phyloP scores from a whole-genome alignment of 2,329 filamentous ascomycete genomes.

The Botrytis fabae region DNA sequence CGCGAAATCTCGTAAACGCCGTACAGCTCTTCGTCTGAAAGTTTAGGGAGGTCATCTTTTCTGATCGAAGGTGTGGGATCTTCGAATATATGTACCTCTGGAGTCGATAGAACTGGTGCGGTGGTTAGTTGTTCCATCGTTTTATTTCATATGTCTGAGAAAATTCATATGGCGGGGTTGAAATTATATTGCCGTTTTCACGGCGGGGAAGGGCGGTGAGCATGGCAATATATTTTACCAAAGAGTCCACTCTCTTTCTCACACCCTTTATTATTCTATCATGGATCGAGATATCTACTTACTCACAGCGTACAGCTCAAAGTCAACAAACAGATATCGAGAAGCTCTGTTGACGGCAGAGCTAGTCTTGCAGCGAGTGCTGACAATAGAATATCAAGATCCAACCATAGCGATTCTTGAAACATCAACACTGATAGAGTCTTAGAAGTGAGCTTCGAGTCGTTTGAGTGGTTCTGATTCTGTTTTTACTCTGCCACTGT shows the following conservation, averaged over 20 bases:
- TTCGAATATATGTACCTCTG: constrained; percentile 60
- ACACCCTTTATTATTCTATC: neutral
- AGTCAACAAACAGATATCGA: neutral
- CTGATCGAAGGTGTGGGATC: constrained; percentile 43
- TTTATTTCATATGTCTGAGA: constrained; percentile 17
- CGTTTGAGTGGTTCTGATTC: neutral
- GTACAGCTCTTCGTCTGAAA: constrained; percentile 65
- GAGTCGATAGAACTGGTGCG: constrained; percentile 63
- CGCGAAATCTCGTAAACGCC: constrained; percentile 82
- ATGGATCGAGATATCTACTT: neutral
- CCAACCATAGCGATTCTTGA: neutral
- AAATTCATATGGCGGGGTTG: constrained; percentile 24
- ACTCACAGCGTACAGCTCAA: neutral
- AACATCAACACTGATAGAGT: neutral
- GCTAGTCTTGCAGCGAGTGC: neutral
- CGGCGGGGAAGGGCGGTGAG: neutral
- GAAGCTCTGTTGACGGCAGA: neutral
- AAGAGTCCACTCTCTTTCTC: neutral
- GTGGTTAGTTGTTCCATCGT: constrained; percentile 34
- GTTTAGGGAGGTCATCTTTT: constrained; percentile 11
- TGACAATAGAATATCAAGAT: neutral
- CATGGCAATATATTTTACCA: neutral
- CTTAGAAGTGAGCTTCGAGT: neutral
- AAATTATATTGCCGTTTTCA: constrained; percentile 3
- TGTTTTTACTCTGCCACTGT: neutral